Evolutionary conservation across 345 rosid species (phyloP).

Genomic region (Rhodamnia rubescens): DNA sequence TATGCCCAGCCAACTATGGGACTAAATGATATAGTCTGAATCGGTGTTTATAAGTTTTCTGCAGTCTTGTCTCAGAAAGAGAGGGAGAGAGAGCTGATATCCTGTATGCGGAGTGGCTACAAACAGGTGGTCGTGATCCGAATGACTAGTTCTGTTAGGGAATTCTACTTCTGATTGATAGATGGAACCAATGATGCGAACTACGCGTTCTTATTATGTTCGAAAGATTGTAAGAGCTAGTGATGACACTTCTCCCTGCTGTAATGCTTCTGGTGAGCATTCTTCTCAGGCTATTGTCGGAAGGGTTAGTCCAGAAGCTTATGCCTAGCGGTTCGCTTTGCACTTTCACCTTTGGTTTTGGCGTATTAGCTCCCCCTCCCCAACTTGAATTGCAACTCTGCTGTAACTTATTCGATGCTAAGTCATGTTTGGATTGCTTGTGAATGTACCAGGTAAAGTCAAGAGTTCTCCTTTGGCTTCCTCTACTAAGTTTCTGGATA

Average conservation of each 20-base stretch:
- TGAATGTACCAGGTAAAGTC: not conserved
- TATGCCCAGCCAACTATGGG: not conserved
- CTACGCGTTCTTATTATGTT: not conserved
- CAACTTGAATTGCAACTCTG: not conserved
- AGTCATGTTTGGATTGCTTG: not conserved
- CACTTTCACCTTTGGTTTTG: not conserved
- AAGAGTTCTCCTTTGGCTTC: not conserved
- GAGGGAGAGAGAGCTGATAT: not conserved
- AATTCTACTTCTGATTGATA: not conserved
- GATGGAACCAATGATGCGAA: not conserved
- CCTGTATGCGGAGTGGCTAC: not conserved
- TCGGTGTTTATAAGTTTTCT: not conserved
- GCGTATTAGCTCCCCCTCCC: not conserved
- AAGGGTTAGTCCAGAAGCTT: not conserved
- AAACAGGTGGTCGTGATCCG: not conserved
- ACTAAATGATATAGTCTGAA: not conserved
- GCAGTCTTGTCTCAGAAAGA: not conserved
- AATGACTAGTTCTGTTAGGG: not conserved
- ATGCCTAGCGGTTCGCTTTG: not conserved
- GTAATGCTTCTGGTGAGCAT: not conserved
- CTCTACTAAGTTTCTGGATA: not conserved
- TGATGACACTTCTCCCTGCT: not conserved
- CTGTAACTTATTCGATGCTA: not conserved
- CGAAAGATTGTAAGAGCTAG: no score
- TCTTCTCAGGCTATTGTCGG: not conserved